Evolutionary conservation across 2,329 filamentous ascomycete genomes (phyloP), one percentile per base, ranked within the genome.

Genomic region (Phyllosticta citrichinensis): DNA sequence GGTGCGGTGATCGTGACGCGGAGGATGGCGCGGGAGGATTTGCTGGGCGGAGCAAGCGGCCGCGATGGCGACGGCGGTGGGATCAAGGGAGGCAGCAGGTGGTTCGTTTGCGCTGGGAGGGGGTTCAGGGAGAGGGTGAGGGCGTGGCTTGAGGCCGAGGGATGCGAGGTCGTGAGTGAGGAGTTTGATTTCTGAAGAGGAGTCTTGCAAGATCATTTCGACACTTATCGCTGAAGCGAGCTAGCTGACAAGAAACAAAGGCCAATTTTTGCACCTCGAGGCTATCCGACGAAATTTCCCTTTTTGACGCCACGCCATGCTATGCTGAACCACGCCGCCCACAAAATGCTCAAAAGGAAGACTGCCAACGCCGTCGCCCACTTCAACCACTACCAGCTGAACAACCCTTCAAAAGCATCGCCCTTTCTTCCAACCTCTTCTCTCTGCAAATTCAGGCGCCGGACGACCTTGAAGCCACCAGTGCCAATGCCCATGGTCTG

Each of bases 401-500:
- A 62, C 50, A 62, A 53, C 5, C 57, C 61, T 52, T 94, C 89
- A 69, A 94, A 94, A 17, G 83, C 68, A 68, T 70, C 80, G 72
- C 81, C 80, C 70, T 83, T 83, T 62, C 78, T 77, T 20, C 75
- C 76, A 27, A 89, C 75, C 66, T 88, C 77, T 35, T 78, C 77
- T 58, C 84, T 80, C 51, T 78, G 78, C 63, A 95, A 81, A 64
- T 87, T 87, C 64, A 97, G 75, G 62, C 84, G 82, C 52, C 92
- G 80, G 2, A 97, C 88, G 24, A 97, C 88, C 71, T 95, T 87
- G 81, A 97, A 94, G 1, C 89, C 88, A 4, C 94, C 94, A 0
- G 94, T 99, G 5, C 94, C 94, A 40, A 99, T 80, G 53, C 83
- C 83, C 83, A 97, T 95, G 52, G 87, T 92, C 80, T 97, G 93